Percentiles rank a stretch among this genome's conserved stretches.
These are phyloP conservation scores for Myxozyma melibiosi DNA, from an alignment of 805 yeast genomes.

Conservation along the genomic window DNA sequence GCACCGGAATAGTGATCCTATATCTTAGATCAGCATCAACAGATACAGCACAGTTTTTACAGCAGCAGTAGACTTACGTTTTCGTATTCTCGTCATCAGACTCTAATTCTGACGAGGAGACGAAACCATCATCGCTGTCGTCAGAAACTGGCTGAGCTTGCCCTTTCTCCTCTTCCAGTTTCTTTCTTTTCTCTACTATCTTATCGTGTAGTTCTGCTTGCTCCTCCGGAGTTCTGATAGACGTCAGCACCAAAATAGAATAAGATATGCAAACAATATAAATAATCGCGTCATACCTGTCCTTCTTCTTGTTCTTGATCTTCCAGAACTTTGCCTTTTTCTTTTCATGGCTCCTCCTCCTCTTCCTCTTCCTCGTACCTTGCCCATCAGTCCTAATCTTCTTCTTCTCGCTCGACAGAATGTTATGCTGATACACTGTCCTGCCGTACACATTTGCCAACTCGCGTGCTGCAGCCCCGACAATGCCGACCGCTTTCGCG, in stretches of 20 bases:
- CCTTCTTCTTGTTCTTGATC: neutral
- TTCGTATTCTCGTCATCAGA: constrained; percentile 5
- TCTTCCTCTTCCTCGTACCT: neutral
- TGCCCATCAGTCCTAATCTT: neutral
- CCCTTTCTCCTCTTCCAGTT: neutral
- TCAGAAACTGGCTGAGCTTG: neutral
- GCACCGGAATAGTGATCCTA: constrained; percentile 7
- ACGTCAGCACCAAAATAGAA: neutral
- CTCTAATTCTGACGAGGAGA: neutral
- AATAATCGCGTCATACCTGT: neutral
- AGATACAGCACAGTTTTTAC: neutral
- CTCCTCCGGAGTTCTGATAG: neutral
- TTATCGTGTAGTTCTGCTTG: neutral
- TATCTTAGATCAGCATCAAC: no score
- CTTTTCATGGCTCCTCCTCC: no score
- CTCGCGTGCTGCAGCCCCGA: constrained; percentile 10
- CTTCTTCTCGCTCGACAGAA: constrained; percentile 5
- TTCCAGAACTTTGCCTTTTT: constrained; percentile 2
- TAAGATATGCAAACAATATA: neutral
- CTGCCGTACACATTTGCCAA: neutral
- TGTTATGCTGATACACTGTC: constrained; percentile 15
- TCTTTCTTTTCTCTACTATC: neutral
- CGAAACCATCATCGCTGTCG: constrained; percentile 4
- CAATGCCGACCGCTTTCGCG: constrained; percentile 13
- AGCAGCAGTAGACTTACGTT: neutral